Evolutionary conservation across 352 stramenopile species (phyloP).

Genomic region (Peronospora destructor): DNA sequence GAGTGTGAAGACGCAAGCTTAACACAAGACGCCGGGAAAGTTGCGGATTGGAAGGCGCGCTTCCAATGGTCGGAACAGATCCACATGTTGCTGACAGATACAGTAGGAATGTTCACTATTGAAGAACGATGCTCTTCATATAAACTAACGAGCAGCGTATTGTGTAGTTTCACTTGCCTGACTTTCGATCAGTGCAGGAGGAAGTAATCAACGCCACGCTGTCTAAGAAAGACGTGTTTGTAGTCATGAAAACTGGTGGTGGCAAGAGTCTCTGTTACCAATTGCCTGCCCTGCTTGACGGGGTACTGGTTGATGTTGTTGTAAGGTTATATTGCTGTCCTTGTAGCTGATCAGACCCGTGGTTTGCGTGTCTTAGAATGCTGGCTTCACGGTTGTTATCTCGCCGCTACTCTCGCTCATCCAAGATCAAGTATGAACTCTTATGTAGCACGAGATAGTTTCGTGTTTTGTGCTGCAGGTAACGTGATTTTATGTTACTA

Average conservation of each 20-base stretch:
- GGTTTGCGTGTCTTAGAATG: slow-evolving; percentile 20
- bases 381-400: slow-evolving; percentile 86
- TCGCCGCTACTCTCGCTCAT: slow-evolving; percentile 91
- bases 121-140: neutral
- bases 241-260: slow-evolving; percentile 88
- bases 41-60: slow-evolving; percentile 30
- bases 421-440: slow-evolving; percentile 74
- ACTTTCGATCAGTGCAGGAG: slow-evolving; percentile 87
- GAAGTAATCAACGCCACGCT: slow-evolving; percentile 89
- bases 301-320: slow-evolving; percentile 23
- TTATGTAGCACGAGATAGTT: neutral
- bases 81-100: slow-evolving; percentile 25
- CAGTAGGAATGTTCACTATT: slow-evolving; percentile 1
- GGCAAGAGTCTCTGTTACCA: slow-evolving; percentile 89
- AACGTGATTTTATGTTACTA: neutral
- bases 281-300: slow-evolving; percentile 66
- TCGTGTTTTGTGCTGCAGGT: neutral
- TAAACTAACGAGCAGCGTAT: neutral
- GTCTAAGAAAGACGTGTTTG: slow-evolving; percentile 82
- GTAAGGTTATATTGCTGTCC: neutral
- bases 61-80: slow-evolving; percentile 43
- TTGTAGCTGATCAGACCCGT: neutral
- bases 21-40: neutral
- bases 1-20: slow-evolving; percentile 4
- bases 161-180: slow-evolving; percentile 63